phyloP scores from a whole-genome alignment of 768 basidiomycete genomes.

The Mycena leptocephala region DNA sequence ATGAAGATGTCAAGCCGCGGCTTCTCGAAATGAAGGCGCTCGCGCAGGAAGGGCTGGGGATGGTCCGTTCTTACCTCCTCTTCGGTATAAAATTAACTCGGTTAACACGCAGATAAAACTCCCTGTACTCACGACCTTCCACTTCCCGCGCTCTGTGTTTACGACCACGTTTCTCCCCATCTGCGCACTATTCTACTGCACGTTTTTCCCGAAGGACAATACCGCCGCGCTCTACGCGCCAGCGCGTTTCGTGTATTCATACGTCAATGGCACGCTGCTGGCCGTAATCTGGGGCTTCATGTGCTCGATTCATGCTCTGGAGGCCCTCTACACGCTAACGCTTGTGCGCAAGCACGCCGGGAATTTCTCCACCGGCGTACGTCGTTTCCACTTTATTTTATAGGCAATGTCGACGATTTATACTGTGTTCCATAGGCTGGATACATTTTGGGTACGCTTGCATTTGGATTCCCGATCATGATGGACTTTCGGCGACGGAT shows the following conservation, averaged over 20 bases:
- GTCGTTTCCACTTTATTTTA: not conserved
- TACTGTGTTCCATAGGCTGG: conserved; percentile 54
- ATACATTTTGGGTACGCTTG: conserved; percentile 68
- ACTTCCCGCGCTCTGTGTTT: conserved; percentile 53
- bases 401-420: not conserved
- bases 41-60: conserved; percentile 86
- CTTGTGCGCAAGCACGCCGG: conserved; percentile 65
- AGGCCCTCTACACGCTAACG: conserved; percentile 63
- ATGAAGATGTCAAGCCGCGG: conserved; percentile 89
- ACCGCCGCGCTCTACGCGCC: conserved; percentile 45
- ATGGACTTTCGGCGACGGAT: conserved; percentile 69
- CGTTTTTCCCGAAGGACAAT: conserved; percentile 40
- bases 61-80: conserved; percentile 63
- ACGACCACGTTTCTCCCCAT: conserved; percentile 47
- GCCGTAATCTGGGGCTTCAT: conserved; percentile 48
- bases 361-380: conserved; percentile 52
- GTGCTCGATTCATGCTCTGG: conserved; percentile 58
- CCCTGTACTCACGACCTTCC: conserved; percentile 75
- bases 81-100: not conserved
- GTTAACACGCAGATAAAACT: conserved; percentile 65
- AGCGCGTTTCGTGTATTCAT: conserved; percentile 49
- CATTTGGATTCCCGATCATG: conserved; percentile 72
- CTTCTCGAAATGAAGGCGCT: conserved; percentile 86
- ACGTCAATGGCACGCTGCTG: conserved; percentile 50
- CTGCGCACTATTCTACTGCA: conserved; percentile 47